Evolutionary conservation across 805 yeast genomes (phyloP).

Genomic region (Vanderwaltozyma polyspora): DNA sequence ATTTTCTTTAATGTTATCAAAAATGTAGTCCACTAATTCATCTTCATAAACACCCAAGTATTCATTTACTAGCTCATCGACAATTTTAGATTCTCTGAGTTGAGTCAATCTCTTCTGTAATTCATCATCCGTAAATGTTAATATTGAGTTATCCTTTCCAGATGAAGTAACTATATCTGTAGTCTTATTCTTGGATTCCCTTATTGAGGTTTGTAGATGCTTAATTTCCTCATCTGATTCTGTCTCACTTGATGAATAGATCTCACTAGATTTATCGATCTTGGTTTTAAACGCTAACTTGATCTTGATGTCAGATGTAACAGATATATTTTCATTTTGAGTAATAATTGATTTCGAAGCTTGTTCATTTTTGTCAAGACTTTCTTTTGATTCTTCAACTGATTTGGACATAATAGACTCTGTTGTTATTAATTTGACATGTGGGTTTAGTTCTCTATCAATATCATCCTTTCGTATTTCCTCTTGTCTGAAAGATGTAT

Average conservation of each 20-base stretch:
- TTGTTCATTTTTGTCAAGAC: no score
- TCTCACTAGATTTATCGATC: slow-evolving; percentile 10
- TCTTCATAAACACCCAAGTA: slow-evolving; percentile 25
- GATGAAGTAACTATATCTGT: no score
- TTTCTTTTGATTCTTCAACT: background rate
- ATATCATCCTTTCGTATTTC: slow-evolving; percentile 12
- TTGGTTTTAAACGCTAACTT: slow-evolving; percentile 18
- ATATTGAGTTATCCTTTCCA: slow-evolving; percentile 1
- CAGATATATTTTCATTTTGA: no score
- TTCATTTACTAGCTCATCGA: slow-evolving; percentile 24
- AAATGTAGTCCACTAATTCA: slow-evolving; percentile 24
- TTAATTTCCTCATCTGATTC: slow-evolving; percentile 2
- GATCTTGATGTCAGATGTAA: slow-evolving; percentile 10
- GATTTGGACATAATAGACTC: background rate
- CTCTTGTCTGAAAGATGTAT: slow-evolving; percentile 14
- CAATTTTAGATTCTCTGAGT: slow-evolving; percentile 12
- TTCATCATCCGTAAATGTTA: slow-evolving; percentile 9
- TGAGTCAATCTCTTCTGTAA: slow-evolving; percentile 8
- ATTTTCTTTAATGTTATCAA: slow-evolving; percentile 20
- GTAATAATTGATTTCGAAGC: no score
- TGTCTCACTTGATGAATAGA: slow-evolving; percentile 2
- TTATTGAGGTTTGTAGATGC: no score
- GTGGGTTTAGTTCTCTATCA: slow-evolving; percentile 8
- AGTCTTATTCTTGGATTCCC: background rate
- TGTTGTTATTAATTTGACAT: background rate